Percentiles rank a stretch among this genome's conserved stretches.
phyloP scores from a whole-genome alignment of 371 early-diverging fungal genomes.

The Thermomucor indicae-seudaticae region DNA sequence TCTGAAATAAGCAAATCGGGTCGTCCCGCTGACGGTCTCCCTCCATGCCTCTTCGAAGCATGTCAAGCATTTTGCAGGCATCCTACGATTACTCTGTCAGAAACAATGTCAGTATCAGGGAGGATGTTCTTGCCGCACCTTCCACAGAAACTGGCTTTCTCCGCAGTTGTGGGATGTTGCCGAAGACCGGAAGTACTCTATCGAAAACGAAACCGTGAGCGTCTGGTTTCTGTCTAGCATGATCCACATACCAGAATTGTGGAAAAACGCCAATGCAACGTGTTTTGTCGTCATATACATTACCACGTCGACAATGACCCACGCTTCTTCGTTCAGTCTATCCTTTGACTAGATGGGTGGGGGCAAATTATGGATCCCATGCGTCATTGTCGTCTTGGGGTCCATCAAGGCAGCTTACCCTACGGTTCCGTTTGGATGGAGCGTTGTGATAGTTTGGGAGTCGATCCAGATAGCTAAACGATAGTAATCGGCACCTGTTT shows the following conservation, averaged over 20 bases:
- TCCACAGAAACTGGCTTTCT: not conserved
- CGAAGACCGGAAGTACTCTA: not conserved
- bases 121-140: not conserved
- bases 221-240: not conserved
- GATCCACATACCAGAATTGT: constrained; percentile 24
- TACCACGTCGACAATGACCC: constrained; percentile 50
- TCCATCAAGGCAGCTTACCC: no score
- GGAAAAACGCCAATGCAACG: constrained; percentile 52
- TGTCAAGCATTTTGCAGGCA: not conserved
- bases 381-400: no score
- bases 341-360: no score
- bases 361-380: no score
- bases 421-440: no score
- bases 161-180: not conserved
- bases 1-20: constrained; percentile 5
- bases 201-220: not conserved
- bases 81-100: not conserved
- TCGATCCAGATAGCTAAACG: no score
- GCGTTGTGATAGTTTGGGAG: no score
- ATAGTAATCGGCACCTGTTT: no score
- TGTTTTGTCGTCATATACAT: constrained; percentile 53
- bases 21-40: no score
- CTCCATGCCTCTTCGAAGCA: no score
- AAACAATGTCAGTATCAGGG: not conserved
- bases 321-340: constrained; percentile 23